These are phyloP conservation scores for Saksenaea oblongispora DNA, from an alignment of 371 early-diverging fungal genomes.

Conservation along the genomic window DNA sequence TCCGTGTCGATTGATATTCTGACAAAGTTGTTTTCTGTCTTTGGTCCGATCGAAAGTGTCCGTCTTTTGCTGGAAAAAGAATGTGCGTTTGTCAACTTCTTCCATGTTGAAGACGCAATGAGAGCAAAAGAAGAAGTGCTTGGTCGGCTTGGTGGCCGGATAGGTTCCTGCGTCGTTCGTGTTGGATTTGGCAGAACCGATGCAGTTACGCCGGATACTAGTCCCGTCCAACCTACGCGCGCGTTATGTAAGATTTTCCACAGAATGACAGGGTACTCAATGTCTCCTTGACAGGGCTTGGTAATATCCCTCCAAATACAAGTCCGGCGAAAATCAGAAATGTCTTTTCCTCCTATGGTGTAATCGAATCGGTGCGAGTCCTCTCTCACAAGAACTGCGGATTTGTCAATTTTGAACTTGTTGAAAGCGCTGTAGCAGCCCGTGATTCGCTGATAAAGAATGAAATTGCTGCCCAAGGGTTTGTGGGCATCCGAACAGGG, in stretches of 20 bases:
- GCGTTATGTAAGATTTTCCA: slow-evolving; percentile 43
- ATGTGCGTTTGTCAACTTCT: slow-evolving; percentile 95
- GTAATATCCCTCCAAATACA: slow-evolving; percentile 86
- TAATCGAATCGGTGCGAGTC: slow-evolving; percentile 92
- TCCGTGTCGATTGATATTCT: slow-evolving; percentile 79
- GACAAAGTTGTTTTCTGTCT: slow-evolving; percentile 81
- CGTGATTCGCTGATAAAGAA: slow-evolving; percentile 85
- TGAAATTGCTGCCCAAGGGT: slow-evolving; percentile 77
- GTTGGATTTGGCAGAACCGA: slow-evolving; percentile 95
- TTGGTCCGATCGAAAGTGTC: slow-evolving; percentile 92
- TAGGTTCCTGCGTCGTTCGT: slow-evolving; percentile 77
- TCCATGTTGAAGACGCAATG: slow-evolving; percentile 84
- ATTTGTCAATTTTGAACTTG: slow-evolving; percentile 90
- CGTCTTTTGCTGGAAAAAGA: slow-evolving; percentile 93
- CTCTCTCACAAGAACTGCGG: slow-evolving; percentile 96
- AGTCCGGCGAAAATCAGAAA: slow-evolving; percentile 75
- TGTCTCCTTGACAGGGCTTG: slow-evolving; percentile 70
- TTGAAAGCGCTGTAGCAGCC: slow-evolving; percentile 89
- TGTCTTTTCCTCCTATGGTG: slow-evolving; percentile 83
- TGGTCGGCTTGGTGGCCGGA: slow-evolving; percentile 68
- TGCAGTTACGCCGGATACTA: slow-evolving; percentile 44
- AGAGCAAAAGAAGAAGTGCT: slow-evolving; percentile 88
- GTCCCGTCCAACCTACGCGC: slow-evolving; percentile 45
- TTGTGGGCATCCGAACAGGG: slow-evolving; percentile 82
- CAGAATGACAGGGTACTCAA: not conserved